A percentile compares a stretch with the other conserved stretches of the same genome.
Conservation (phyloP, 129 eudicot species). For the Chrysanthemum makinoi region DNA sequence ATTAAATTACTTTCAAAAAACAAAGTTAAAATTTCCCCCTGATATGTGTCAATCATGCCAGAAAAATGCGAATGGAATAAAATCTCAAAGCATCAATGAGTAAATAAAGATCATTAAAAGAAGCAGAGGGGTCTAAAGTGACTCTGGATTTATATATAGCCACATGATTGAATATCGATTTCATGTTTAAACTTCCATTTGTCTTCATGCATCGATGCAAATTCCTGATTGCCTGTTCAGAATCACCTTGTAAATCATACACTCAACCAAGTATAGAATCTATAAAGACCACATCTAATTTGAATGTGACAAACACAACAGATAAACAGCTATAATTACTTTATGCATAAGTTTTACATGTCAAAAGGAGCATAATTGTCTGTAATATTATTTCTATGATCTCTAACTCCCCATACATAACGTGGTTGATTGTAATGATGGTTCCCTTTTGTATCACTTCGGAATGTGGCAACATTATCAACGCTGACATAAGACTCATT, state of each 20-base stretch:
- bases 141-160: no score
- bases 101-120: slow-evolving; percentile 1
- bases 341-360: not conserved
- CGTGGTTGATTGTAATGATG: not conserved
- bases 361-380: not conserved
- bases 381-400: not conserved
- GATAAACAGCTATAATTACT: slow-evolving; percentile 4
- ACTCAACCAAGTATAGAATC: not conserved
- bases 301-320: not conserved
- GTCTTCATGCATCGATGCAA: slow-evolving; percentile 1
- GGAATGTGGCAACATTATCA: no score
- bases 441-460: no score
- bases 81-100: not conserved
- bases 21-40: not conserved
- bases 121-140: no score
- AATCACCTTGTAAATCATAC: not conserved
- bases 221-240: not conserved
- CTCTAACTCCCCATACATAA: not conserved
- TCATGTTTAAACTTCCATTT: not conserved
- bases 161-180: no score
- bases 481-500: not conserved
- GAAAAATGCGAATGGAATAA: not conserved
- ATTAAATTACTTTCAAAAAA: not conserved
- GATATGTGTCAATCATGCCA: not conserved
- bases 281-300: not conserved